Conservation (phyloP, 192 early-diverging fungal genomes). For the Linnemannia elongata region DNA sequence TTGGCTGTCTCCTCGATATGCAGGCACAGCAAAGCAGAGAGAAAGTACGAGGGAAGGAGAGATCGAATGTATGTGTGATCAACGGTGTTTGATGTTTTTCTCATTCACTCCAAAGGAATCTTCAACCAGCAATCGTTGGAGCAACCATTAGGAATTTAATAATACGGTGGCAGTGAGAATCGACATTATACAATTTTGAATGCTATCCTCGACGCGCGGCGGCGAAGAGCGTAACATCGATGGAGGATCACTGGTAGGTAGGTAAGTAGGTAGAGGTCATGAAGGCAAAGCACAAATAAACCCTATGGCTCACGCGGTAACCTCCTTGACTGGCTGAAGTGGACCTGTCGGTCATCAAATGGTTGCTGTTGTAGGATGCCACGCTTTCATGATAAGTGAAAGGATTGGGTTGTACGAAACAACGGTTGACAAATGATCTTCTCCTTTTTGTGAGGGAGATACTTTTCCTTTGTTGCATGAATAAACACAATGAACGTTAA, state of each 20-base stretch:
- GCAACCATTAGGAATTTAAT: neutral
- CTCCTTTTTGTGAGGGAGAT: neutral
- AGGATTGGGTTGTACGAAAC: neutral
- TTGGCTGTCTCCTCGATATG: neutral
- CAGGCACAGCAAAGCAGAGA: neutral
- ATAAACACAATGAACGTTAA: neutral
- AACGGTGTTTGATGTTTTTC: neutral
- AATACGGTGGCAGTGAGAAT: neutral
- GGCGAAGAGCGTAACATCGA: neutral
- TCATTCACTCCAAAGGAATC: neutral
- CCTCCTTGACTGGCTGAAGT: neutral
- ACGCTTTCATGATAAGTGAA: neutral
- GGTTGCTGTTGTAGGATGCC: slow-evolving; percentile 2
- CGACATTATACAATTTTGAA: neutral
- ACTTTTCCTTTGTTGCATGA: neutral
- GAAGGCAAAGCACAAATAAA: neutral
- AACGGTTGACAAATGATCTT: slow-evolving; percentile 4
- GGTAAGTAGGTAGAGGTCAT: neutral
- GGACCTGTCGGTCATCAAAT: neutral
- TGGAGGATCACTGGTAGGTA: neutral
- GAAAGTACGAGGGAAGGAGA: neutral
- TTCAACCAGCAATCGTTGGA: neutral
- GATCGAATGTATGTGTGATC: neutral
- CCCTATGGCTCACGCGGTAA: neutral
- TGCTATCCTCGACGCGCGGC: no score